phyloP scores from a whole-genome alignment of 2,329 filamentous ascomycete species.

The Tolypocladium album region DNA sequence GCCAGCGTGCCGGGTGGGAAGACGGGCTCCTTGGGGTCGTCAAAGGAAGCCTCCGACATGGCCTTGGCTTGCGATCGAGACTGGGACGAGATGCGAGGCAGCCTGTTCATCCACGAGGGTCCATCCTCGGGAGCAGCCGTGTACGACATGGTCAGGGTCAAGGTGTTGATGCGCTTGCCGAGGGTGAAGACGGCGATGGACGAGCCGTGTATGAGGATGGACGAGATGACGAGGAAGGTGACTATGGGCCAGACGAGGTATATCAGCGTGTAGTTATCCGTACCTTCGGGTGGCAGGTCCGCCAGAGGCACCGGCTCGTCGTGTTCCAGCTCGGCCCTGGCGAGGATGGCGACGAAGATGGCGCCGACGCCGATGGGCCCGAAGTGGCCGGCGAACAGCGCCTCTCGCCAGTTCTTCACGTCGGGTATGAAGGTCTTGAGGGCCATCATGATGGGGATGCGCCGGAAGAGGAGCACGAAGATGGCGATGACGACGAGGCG shows the following conservation, averaged over 20 bases:
- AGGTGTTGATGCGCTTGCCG: constrained; percentile 94
- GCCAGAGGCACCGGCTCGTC: constrained; percentile 64
- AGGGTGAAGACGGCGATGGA: constrained; percentile 96
- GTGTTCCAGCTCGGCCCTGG: constrained; percentile 80
- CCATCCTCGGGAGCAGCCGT: constrained; percentile 82
- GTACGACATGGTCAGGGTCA: constrained; percentile 93
- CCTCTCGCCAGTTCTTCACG: constrained; percentile 96
- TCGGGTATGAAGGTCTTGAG: constrained; percentile 92
- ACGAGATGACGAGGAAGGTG: constrained; percentile 86
- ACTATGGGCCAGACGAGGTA: constrained; percentile 91
- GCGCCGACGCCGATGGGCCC: constrained; percentile 95
- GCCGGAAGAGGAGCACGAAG: constrained; percentile 88
- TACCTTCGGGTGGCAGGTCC: constrained; percentile 41
- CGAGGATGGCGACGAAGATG: constrained; percentile 88
- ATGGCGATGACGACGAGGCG: constrained; percentile 87
- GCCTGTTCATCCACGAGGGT: constrained; percentile 86
- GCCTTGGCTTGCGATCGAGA: constrained; percentile 75
- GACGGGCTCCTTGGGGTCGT: constrained; percentile 48
- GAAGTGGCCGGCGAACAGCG: constrained; percentile 93
- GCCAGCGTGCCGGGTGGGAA: constrained; percentile 62
- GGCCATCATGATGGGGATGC: constrained; percentile 86
- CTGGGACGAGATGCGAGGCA: constrained; percentile 59
- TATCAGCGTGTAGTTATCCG: constrained; percentile 58
- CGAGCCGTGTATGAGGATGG: constrained; percentile 94
- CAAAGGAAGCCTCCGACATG: constrained; percentile 67